These are phyloP conservation scores for Phytophthora quininea DNA, from an alignment of 352 stramenopile genomes.

Conservation along the genomic window DNA sequence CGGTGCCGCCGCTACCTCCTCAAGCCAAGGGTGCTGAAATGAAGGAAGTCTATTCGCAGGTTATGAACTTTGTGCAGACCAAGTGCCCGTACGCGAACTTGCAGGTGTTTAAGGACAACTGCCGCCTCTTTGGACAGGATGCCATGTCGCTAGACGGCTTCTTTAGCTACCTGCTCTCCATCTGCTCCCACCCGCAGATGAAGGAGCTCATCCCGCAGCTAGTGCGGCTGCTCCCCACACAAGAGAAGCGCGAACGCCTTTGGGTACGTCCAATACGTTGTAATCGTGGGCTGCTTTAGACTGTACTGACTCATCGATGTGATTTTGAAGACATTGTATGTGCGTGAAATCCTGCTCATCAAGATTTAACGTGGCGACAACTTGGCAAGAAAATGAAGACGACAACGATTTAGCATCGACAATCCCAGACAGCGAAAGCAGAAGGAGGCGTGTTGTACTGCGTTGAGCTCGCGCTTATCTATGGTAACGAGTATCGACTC, in stretches of 20 bases:
- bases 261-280: slow-evolving; percentile 57
- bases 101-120: slow-evolving; percentile 90
- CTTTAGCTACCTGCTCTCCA: slow-evolving; percentile 83
- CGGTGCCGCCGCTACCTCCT: slow-evolving; percentile 58
- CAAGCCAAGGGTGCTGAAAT: slow-evolving; percentile 69
- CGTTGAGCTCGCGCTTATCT: neutral
- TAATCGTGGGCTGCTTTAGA: slow-evolving; percentile 6
- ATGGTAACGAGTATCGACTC: slow-evolving; percentile 11
- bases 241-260: slow-evolving; percentile 83
- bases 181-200: slow-evolving; percentile 72
- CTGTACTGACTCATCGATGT: slow-evolving; percentile 24
- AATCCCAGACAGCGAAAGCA: slow-evolving; percentile 9
- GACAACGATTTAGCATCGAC: slow-evolving; percentile 27
- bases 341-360: slow-evolving; percentile 59
- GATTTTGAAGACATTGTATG: slow-evolving; percentile 44
- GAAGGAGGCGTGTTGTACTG: slow-evolving; percentile 3
- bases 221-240: slow-evolving; percentile 80
- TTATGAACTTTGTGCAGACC: slow-evolving; percentile 79
- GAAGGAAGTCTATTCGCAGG: slow-evolving; percentile 83
- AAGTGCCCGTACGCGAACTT: slow-evolving; percentile 85
- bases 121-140: slow-evolving; percentile 85
- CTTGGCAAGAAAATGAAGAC: neutral
- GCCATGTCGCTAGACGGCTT: slow-evolving; percentile 85
- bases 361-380: slow-evolving; percentile 29
- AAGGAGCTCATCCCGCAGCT: slow-evolving; percentile 84